These are phyloP conservation scores for Diaporthe sp. DNA, from an alignment of 2,329 filamentous ascomycete species.

Conservation along the genomic window DNA sequence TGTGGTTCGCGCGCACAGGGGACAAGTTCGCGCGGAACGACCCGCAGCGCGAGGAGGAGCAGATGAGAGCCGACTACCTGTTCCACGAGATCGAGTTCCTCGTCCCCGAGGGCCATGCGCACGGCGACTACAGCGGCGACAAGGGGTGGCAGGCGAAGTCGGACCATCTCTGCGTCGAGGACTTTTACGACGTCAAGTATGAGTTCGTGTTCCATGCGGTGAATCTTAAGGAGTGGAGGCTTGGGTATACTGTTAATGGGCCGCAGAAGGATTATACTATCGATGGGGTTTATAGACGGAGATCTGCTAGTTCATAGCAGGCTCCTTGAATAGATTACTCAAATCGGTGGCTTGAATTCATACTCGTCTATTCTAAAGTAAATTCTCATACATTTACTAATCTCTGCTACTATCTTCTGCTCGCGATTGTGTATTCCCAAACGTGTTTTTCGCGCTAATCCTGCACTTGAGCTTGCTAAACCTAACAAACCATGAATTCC, in stretches of 20 bases:
- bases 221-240: constrained; percentile 66
- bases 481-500: too few species aligned
- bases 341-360: too few species aligned
- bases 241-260: constrained; percentile 74
- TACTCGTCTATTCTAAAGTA: too few species aligned
- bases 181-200: constrained; percentile 78
- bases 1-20: constrained; percentile 78
- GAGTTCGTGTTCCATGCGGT: constrained; percentile 72
- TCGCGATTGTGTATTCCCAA: too few species aligned
- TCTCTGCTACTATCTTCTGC: too few species aligned
- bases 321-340: neutral
- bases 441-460: too few species aligned
- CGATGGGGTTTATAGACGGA: constrained; percentile 61
- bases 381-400: too few species aligned
- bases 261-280: constrained; percentile 80
- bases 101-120: constrained; percentile 43
- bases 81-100: constrained; percentile 80
- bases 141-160: constrained; percentile 72
- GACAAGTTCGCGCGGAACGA: constrained; percentile 74
- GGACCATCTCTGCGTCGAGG: constrained; percentile 76
- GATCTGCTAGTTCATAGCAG: constrained; percentile 1
- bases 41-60: constrained; percentile 77
- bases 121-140: constrained; percentile 41
- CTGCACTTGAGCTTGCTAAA: too few species aligned
- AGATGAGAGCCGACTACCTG: constrained; percentile 73